Evolutionary conservation across 305 asterid species (phyloP).

Genomic region (Nicotiana rustica): DNA sequence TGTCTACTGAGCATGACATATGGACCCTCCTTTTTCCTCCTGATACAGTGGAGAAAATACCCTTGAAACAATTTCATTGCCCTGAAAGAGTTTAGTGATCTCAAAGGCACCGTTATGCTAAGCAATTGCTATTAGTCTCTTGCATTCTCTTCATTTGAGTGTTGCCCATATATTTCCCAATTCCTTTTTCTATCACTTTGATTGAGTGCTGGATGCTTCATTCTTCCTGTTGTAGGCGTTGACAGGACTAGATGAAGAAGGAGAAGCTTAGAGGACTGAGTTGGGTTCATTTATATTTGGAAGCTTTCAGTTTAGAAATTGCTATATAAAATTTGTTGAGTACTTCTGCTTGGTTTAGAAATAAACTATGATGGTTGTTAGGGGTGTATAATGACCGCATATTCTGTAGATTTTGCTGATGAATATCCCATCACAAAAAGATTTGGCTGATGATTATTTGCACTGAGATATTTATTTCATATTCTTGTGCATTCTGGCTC

Average conservation of each 20-base stretch:
- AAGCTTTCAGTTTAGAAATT: conserved; percentile 50
- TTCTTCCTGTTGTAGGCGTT: conserved; percentile 80
- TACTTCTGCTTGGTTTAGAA: conserved; percentile 28
- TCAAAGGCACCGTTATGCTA: not conserved
- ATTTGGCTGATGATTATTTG: conserved; percentile 4
- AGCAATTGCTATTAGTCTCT: not conserved
- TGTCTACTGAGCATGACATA: conserved; percentile 21
- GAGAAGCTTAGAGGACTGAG: conserved; percentile 64
- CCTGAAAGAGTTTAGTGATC: conserved; percentile 24
- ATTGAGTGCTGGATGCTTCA: conserved; percentile 57
- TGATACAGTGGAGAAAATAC: not conserved
- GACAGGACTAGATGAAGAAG: conserved; percentile 94
- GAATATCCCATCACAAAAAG: too few species aligned
- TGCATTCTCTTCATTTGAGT: conserved; percentile 39
- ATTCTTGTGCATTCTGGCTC: conserved; percentile 14
- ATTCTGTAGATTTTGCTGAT: conserved; percentile 25
- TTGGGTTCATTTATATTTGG: conserved; percentile 47
- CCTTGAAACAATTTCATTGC: not conserved
- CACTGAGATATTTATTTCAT: conserved; percentile 23
- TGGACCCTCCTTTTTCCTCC: conserved; percentile 17
- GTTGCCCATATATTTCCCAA: conserved; percentile 40
- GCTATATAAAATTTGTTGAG: conserved; percentile 43
- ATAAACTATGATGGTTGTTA: conserved; percentile 32
- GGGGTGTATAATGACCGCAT: conserved; percentile 16
- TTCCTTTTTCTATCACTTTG: conserved; percentile 44